A percentile compares a stretch with the other conserved stretches of the same genome.
phyloP scores from a whole-genome alignment of 805 yeast genomes.

The Jamesozyma spencerorum region DNA sequence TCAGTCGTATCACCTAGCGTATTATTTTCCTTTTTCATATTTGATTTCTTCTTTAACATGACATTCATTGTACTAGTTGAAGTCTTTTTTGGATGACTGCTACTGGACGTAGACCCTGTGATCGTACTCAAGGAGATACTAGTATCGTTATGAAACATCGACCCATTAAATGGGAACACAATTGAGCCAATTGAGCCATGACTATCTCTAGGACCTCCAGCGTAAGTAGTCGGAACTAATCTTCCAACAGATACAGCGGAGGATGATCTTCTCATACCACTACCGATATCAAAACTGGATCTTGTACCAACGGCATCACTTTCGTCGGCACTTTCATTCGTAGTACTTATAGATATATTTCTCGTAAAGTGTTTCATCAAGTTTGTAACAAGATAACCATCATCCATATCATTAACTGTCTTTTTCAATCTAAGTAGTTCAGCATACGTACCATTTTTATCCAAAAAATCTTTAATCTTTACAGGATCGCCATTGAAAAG shows the following conservation, averaged over 20 bases:
- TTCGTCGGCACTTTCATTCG: conserved; percentile 13
- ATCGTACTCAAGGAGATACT: background rate
- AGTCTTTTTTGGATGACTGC: conserved; percentile 2
- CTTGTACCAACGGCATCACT: background rate
- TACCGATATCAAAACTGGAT: background rate
- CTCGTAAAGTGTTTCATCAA: conserved; percentile 41
- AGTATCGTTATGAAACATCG: background rate
- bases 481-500: conserved; percentile 19
- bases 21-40: conserved; percentile 18
- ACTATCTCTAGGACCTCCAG: conserved; percentile 21
- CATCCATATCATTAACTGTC: conserved; percentile 51
- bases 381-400: conserved; percentile 51
- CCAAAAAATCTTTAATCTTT: conserved; percentile 16
- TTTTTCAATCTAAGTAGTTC: conserved; percentile 43
- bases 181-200: conserved; percentile 19
- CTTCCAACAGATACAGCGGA: background rate
- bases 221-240: background rate
- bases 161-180: conserved; percentile 8
- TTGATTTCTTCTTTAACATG: conserved; percentile 10
- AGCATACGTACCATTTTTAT: conserved; percentile 23
- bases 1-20: background rate
- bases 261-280: background rate
- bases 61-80: conserved; percentile 4
- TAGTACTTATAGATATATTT: conserved; percentile 21
- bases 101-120: background rate